Evolutionary conservation across 371 early-diverging fungal species (phyloP).

Genomic region (Apophysomyces ossiformis): DNA sequence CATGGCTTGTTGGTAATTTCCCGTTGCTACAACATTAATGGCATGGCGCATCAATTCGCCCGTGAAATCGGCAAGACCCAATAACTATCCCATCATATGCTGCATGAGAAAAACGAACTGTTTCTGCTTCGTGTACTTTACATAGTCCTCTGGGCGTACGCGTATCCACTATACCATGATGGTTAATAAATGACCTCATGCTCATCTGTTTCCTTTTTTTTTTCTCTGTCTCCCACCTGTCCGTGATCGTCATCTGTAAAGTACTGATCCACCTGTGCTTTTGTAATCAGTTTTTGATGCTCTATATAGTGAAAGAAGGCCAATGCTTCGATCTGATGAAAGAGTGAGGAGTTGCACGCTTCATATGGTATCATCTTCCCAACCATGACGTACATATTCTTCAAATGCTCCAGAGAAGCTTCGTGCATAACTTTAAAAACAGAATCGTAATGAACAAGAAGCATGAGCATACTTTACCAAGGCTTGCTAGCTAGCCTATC

Average conservation of each 20-base stretch:
- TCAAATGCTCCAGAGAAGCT: constrained; percentile 58
- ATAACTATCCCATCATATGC: constrained; percentile 15
- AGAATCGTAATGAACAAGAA: too few relatives aligned
- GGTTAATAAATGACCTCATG: neutral
- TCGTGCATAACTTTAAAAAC: constrained; percentile 39
- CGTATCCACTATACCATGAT: constrained; percentile 24
- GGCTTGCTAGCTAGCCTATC: neutral
- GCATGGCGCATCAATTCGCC: constrained; percentile 76
- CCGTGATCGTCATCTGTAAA: constrained; percentile 41
- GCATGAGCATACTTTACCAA: too few relatives aligned
- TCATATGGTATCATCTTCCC: neutral
- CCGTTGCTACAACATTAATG: constrained; percentile 54
- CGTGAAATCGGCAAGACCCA: constrained; percentile 72
- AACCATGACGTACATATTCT: constrained; percentile 49
- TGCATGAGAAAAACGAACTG: too few relatives aligned
- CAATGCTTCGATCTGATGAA: constrained; percentile 62
- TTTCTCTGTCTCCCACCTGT: constrained; percentile 22
- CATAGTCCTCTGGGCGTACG: constrained; percentile 61
- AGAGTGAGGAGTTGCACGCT: too few relatives aligned
- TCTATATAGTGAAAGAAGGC: constrained; percentile 61
- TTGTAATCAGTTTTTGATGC: constrained; percentile 49
- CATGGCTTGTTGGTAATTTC: constrained; percentile 51
- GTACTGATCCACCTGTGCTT: constrained; percentile 48
- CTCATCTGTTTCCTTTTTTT: neutral
- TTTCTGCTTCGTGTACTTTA: constrained; percentile 13